Evolutionary conservation across 805 yeast species (phyloP), one percentile per base, ranked within the genome.

Genomic region (Starmera dryadoides): DNA sequence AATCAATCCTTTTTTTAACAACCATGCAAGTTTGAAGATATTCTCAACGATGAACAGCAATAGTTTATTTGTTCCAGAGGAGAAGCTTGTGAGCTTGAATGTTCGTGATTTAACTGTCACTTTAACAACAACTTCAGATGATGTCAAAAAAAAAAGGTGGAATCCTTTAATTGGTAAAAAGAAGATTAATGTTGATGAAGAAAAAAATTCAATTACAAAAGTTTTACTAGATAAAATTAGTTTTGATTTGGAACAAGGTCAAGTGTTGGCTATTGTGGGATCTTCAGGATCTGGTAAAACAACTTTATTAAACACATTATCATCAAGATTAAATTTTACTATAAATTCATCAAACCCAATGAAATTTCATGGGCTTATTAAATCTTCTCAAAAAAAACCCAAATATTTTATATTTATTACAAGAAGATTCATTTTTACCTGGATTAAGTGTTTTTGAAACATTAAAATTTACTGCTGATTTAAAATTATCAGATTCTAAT

Each of bases 221-320:
- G n/a, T n/a, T 14, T n/a, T 28, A 6, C n/a, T 28, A n/a, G 30
- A 69, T 28, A 58, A 75, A 21, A 64, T 85, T 35, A 75, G 84
- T 2, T 69, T 84, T 43, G 77, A 76, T 37, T 64, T 84, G 10
- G 72, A 75, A 0, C 56, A 73, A 12, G 84, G 86, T 15, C 65
- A 81, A 9, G 59, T 87, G 30, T 69, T 86, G 59, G 94, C 94
- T 6, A 82, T 86, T 9, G 72, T 87, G 64, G 96, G 95, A 3
- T 91, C 95, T 0, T 81, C 89, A 0, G 95, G 95, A 0, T 77
- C 87, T 3, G 95, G 95, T 4, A 86, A 87, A 52, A 86, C 95
- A 0, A 84, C 95, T 0, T 56, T 86, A 33, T 62, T 86, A 18
- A 86, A 86, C 53, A 75, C 77, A 0, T 55, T 82, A 35, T 78